Evolutionary conservation across 2,329 filamentous ascomycete genomes (phyloP).

Genomic region (Phialophora expanda): DNA sequence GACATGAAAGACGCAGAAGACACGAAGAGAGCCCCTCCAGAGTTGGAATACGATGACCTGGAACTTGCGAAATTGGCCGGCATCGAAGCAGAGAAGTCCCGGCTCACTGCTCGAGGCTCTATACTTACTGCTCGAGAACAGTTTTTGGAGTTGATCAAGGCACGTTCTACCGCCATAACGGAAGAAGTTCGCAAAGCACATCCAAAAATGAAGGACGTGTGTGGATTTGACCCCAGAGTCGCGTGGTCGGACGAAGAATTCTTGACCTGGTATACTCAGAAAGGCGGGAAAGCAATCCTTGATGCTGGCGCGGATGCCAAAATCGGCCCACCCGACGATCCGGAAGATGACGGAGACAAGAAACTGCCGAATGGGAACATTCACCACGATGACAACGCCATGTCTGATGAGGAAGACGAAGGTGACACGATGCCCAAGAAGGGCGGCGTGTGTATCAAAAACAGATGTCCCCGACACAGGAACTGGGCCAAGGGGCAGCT

Average conservation of each 20-base stretch:
- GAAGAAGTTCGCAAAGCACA: conserved; percentile 53
- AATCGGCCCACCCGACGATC: conserved; percentile 47
- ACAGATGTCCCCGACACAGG: conserved; percentile 55
- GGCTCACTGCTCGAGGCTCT: conserved; percentile 46
- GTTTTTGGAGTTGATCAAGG: conserved; percentile 51
- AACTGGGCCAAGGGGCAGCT: conserved; percentile 55
- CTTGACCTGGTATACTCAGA: conserved; percentile 51
- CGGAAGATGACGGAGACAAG: conserved; percentile 43
- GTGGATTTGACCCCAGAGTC: conserved; percentile 54
- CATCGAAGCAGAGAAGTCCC: conserved; percentile 44
- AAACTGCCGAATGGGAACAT: conserved; percentile 38
- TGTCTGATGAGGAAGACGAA: conserved; percentile 44
- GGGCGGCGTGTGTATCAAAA: conserved; percentile 54
- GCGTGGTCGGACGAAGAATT: conserved; percentile 57
- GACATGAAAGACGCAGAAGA: conserved; percentile 11
- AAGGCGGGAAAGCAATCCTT: conserved; percentile 45
- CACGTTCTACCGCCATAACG: conserved; percentile 49
- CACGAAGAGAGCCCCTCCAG: conserved; percentile 38
- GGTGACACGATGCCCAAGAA: conserved; percentile 42
- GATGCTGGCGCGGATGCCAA: conserved; percentile 29
- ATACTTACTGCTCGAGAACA: conserved; percentile 50
- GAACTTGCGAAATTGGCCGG: conserved; percentile 47
- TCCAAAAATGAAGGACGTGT: conserved; percentile 55
- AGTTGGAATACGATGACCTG: conserved; percentile 41
- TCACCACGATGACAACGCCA: conserved; percentile 41